Base-by-base conservation (phyloP, 371 early-diverging fungal species). In the Mortierella sp. region DNA sequence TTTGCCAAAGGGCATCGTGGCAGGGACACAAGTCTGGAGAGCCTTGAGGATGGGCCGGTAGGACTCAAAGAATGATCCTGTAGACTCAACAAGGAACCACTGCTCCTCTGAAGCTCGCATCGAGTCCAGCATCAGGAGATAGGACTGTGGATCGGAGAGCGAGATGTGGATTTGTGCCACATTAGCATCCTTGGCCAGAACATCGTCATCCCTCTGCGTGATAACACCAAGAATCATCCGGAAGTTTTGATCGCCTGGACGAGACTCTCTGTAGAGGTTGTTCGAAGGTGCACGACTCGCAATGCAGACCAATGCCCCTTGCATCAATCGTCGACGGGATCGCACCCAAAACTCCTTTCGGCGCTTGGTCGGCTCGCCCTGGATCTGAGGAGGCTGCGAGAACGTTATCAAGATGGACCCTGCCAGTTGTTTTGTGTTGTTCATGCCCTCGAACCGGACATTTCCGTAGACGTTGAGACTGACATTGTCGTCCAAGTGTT, bases 41-140 rank as follows among this genome's bases (percentile, higher is more conserved):
- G 89, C 88, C 38, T 82, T 78, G n/a, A 91, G 80, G 28, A 90
- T 83, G 0, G 91, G 91, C 8, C 87, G 75, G 54, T 92, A 92
- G 13, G 89, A 72, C 42, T 88, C 91, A 38, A 90, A 90, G 72
- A 89, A 87, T 5, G 89, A 84, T 0, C 88, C 87, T 0, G 81
- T 81, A 1, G 85, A 81, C 80, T 90, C 91, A 4, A 91, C 87
- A 21, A 92, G 78, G 72, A 85, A 89, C 63, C 87, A 78, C 26
- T 74, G 82, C 24, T 80, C 74, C 13, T 19, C 47, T 11, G 38
- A 34, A 4, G 31, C 2, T 2, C 52, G n/a, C 26, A 47, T 44
- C 11, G 80, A 72, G 48, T 74, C 63, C 54, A 83, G 47, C 70
- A 78, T 68, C 11, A n/a, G 16, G 31, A 88, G 31, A 72, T 86